Evolutionary conservation across 2,329 filamentous ascomycete genomes (phyloP).

Genomic region (Colletotrichum gloeosporioides): DNA sequence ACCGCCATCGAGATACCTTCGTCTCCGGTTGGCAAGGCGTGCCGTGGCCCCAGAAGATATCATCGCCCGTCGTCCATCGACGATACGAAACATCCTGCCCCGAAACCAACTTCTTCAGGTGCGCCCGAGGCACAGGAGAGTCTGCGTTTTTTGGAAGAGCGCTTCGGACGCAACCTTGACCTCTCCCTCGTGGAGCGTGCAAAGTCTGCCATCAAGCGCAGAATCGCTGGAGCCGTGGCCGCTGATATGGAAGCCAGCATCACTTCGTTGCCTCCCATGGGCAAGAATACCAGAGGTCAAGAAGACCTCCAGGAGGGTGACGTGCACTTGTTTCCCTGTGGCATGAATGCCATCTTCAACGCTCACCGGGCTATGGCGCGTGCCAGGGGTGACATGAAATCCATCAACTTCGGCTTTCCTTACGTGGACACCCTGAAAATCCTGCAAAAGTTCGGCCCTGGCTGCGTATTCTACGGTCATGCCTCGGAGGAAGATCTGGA

Average conservation of each 20-base stretch:
- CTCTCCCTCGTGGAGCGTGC: slow-evolving; percentile 80
- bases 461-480: slow-evolving; percentile 86
- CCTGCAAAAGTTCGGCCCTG: slow-evolving; percentile 90
- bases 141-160: slow-evolving; percentile 85
- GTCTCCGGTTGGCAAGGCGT: slow-evolving; percentile 39
- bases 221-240: slow-evolving; percentile 86
- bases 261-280: slow-evolving; percentile 55
- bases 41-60: slow-evolving; percentile 82
- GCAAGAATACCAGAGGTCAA: slow-evolving; percentile 58
- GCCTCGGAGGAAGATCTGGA: slow-evolving; percentile 81
- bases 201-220: slow-evolving; percentile 81
- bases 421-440: slow-evolving; percentile 98
- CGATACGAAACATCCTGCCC: slow-evolving; percentile 26
- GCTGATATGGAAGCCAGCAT: slow-evolving; percentile 69
- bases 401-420: slow-evolving; percentile 94
- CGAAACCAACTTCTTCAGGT: slow-evolving; percentile 21
- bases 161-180: slow-evolving; percentile 91
- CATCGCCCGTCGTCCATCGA: slow-evolving; percentile 61
- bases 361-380: slow-evolving; percentile 77
- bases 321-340: slow-evolving; percentile 85
- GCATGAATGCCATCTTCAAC: slow-evolving; percentile 96
- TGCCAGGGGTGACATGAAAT: slow-evolving; percentile 69
- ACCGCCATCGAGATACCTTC: slow-evolving; percentile 33
- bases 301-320: slow-evolving; percentile 80
- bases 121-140: slow-evolving; percentile 65